Evolutionary conservation across 225 moss, liverwort and hornwort genomes (phyloP), one percentile per base, ranked within the genome.

Genomic region (Takakia lepidozioides): DNA sequence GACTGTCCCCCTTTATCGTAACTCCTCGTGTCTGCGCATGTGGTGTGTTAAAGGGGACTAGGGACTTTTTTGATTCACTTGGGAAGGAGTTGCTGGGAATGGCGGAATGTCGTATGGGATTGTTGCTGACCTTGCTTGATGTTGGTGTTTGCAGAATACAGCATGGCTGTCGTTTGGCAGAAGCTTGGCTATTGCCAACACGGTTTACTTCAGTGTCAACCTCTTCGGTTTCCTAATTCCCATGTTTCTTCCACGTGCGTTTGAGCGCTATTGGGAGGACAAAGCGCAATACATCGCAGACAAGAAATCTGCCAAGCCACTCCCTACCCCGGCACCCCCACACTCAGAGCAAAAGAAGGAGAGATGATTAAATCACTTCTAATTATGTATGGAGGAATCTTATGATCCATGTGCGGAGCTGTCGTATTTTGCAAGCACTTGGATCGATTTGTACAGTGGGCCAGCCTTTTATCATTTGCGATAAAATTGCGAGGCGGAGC

Each of bases 141-240:
- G 27, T 7, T 26, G 25, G 27, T 35, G 16, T 22, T 30, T 56
- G 16, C 82, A 83, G 82, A 78, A 83, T 27, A 50, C 70, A 50
- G 43, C 65, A 0, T 83, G 82, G 82, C 64, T 78, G 27, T 83
- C 74, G 78, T 83, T 83, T 14, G 82, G 82, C 3, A 66, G 82
- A 14, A 46, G 22, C 10, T 52, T 83, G 55, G 73, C 82, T 25
- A 67, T 74, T 41, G 78, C 78, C 18, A 83, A 83, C 32, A 55
- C 78, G 0, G 58, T 83, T 35, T 83, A 83, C 48, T 83, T 52
- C 57, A 70, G 74, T 39, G 23, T 74, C 57, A 83, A 83, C 56
- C 52, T 83, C 29, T 83, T 83, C 49, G 35, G 67, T 0, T 83
- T 83, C 54, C 50, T 83, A 0, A 78, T 83, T 40, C 82, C 82